Evolutionary conservation across 345 rosid species (phyloP), one percentile per base, ranked within the genome.

Genomic region (Cardiospermum halicacabum): DNA sequence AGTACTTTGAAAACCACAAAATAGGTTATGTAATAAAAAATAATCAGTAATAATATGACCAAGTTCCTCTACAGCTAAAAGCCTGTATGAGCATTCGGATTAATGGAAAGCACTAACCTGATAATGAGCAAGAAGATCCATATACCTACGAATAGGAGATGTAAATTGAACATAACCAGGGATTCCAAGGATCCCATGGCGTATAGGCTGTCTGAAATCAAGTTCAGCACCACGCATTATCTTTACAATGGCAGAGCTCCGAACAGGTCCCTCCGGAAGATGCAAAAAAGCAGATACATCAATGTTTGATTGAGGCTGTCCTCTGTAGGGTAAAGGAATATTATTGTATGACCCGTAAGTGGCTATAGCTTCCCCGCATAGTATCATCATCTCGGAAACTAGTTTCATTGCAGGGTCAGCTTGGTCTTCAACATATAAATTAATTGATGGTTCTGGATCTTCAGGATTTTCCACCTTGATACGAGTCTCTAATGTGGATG

Each of bases 161-260:
- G 97, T 88, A 79, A 93, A 92, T 74, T 92, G 98, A 67, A 92
- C 98, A 59, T 92, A 92, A 74, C 98, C 96, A 75, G 96, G 98
- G 75, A 92, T 60, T 31, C 96, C 98, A 15, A 92, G 80, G 66
- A 89, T 62, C 18, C 98, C 98, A 77, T 92, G 98, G 57, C 96
- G 89, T 65, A 79, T 57, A 66, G 98, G 98, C 68, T 84, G 84
- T 76, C 93, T 74, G 65, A 88, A 88, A 83, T 93, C 89, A 72
- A 85, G 64, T 78, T 88, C 96, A 72, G 97, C 96, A 67, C 89
- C 95, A 54, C 98, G 97, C 91, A 93, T 82, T 75, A 78, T 72
- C 71, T 60, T 90, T 60, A 93, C 85, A 56, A 93, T 66, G 53
- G 97, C 86, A 37, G 88, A 62, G 26, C 90, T 88, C 60, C 97